Percentiles rank a stretch among this genome's conserved stretches.
phyloP scores from a whole-genome alignment of 129 eudicot species.

The Ambrosia artemisiifolia region DNA sequence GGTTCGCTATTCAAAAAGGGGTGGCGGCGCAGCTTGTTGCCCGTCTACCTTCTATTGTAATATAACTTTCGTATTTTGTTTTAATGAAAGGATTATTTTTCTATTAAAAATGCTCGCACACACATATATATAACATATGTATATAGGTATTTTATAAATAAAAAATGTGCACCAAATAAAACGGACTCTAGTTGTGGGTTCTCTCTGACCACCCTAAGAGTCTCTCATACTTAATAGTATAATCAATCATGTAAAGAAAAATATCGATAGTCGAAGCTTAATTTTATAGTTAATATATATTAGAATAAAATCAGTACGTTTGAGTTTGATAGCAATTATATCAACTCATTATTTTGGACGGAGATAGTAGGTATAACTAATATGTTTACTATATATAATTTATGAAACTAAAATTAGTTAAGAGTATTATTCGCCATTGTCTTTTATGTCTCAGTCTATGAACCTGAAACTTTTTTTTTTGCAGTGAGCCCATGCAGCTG shows the following conservation, averaged over 20 bases:
- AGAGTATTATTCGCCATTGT: slow-evolving; percentile 19
- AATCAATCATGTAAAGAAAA: background rate
- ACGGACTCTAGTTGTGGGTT: too few species aligned
- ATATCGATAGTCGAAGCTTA: background rate
- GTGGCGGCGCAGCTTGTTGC: too few species aligned
- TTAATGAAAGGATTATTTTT: too few species aligned
- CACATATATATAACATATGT: too few species aligned
- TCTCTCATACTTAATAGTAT: background rate
- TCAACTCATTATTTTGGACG: background rate
- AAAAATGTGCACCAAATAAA: too few species aligned
- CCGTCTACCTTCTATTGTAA: too few species aligned
- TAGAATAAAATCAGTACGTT: background rate
- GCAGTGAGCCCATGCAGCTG: slow-evolving; percentile 27
- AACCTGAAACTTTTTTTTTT: slow-evolving; percentile 16
- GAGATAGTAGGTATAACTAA: slow-evolving; percentile 11
- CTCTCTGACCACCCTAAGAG: background rate
- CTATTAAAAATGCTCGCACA: too few species aligned
- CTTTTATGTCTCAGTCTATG: slow-evolving; percentile 29
- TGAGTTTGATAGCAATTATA: background rate
- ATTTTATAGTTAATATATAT: background rate
- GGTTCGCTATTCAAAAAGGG: too few species aligned
- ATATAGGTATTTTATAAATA: too few species aligned
- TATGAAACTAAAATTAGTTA: background rate
- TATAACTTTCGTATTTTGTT: too few species aligned
- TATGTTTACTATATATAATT: background rate